Conservation (phyloP, 1,139 yeast species). For the Sugiyamaella japonica region DNA sequence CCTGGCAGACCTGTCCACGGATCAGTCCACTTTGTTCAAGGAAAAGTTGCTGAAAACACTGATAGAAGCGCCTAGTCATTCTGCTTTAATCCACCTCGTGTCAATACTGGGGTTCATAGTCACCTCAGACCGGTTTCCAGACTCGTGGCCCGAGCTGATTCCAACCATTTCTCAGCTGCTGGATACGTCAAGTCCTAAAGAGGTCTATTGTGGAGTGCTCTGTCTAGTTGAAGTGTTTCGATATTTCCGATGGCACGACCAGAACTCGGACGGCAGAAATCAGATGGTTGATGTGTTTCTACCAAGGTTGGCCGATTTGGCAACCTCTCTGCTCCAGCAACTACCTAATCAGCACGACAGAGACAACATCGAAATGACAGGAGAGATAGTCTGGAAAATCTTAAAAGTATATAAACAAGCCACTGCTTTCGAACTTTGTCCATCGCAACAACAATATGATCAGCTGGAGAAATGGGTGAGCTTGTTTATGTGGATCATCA, state of each 20-base stretch:
- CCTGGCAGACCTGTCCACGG: neutral
- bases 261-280: constrained; percentile 4
- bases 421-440: constrained; percentile 16
- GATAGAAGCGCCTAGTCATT: constrained; percentile 9
- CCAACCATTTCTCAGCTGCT: constrained; percentile 16
- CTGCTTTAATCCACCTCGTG: constrained; percentile 16
- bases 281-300: constrained; percentile 16
- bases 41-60: constrained; percentile 18
- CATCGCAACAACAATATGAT: constrained; percentile 16
- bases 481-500: constrained; percentile 18
- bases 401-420: constrained; percentile 22
- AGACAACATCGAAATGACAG: constrained; percentile 12
- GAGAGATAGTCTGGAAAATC: constrained; percentile 26
- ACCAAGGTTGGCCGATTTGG: constrained; percentile 21
- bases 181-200: constrained; percentile 13
- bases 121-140: constrained; percentile 17
- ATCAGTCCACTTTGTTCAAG: constrained; percentile 7
- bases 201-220: constrained; percentile 22
- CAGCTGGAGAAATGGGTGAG: constrained; percentile 23
- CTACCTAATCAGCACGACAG: constrained; percentile 4
- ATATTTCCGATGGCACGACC: constrained; percentile 18
- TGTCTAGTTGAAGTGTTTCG: constrained; percentile 21
- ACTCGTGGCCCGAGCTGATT: constrained; percentile 17
- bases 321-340: constrained; percentile 13
- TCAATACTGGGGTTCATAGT: constrained; percentile 16